phyloP scores from a whole-genome alignment of 805 yeast genomes.

The Metschnikowia koreensis region DNA sequence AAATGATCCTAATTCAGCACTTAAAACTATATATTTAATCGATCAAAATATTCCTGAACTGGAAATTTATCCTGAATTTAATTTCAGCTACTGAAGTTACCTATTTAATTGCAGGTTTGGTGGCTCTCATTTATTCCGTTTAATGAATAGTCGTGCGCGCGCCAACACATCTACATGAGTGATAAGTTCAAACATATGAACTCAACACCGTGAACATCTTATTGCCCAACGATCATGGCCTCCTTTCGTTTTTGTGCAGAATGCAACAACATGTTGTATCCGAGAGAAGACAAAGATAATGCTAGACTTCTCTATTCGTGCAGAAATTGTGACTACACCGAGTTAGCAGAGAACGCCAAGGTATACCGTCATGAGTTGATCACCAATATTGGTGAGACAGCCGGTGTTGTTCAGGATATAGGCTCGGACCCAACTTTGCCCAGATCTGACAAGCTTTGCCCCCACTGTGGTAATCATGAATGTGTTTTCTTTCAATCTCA shows the following conservation, averaged over 20 bases:
- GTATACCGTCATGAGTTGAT: constrained; percentile 92
- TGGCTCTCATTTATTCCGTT: no score
- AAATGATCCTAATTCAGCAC: no score
- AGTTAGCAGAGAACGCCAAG: constrained; percentile 81
- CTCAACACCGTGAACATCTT: not conserved
- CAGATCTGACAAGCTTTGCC: constrained; percentile 90
- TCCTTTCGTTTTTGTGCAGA: constrained; percentile 95
- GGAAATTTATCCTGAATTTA: no score
- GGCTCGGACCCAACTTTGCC: constrained; percentile 98
- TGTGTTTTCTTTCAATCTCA: constrained; percentile 97
- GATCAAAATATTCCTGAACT: no score
- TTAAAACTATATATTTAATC: no score
- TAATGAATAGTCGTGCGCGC: not conserved
- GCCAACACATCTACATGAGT: constrained; percentile 1
- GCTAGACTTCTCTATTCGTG: constrained; percentile 82
- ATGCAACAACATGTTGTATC: constrained; percentile 97
- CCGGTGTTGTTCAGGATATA: constrained; percentile 94
- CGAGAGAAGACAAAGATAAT: constrained; percentile 85
- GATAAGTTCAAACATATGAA: not conserved
- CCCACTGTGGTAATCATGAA: constrained; percentile 80
- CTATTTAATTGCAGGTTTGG: no score
- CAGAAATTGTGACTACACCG: constrained; percentile 91
- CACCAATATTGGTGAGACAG: constrained; percentile 90
- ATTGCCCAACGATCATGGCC: constrained; percentile 51
- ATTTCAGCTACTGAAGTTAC: no score